phyloP scores from a whole-genome alignment of 768 basidiomycete species.

The Russula olivacea region DNA sequence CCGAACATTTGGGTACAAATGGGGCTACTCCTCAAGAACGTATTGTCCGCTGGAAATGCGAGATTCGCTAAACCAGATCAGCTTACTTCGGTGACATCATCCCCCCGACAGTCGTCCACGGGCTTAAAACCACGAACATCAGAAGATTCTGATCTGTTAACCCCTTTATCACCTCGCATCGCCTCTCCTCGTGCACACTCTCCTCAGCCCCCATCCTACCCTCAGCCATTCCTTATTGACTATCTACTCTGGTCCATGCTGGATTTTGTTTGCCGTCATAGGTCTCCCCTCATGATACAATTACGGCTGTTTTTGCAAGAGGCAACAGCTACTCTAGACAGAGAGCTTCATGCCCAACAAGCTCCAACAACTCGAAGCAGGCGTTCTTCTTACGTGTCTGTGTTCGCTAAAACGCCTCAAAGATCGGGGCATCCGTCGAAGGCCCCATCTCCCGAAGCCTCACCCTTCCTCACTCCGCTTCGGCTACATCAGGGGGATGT shows the following conservation, averaged over 20 bases:
- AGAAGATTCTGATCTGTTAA: conserved; percentile 24
- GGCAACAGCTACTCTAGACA: conserved; percentile 50
- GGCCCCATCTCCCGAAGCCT: conserved; percentile 43
- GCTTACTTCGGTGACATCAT: conserved; percentile 43
- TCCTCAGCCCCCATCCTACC: conserved; percentile 28
- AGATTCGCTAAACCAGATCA: conserved; percentile 46
- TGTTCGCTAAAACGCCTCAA: conserved; percentile 53
- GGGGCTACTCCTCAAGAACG: conserved; percentile 44
- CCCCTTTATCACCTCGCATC: conserved; percentile 27
- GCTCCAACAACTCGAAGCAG: conserved; percentile 31
- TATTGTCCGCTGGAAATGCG: conserved; percentile 55
- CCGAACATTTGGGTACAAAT: conserved; percentile 62
- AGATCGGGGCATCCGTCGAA: conserved; percentile 35
- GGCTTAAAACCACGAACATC: conserved; percentile 9
- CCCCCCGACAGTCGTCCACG: conserved; percentile 47
- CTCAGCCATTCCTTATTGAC: conserved; percentile 55
- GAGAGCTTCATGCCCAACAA: conserved; percentile 40
- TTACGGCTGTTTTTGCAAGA: conserved; percentile 62
- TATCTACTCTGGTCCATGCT: conserved; percentile 69
- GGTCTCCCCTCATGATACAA: conserved; percentile 58
- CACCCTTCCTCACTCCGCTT: conserved; percentile 34
- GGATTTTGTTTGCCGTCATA: conserved; percentile 56
- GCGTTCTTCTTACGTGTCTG: conserved; percentile 39
- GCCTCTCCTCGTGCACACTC: conserved; percentile 28
- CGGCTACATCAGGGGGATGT: conserved; percentile 20